These are phyloP conservation scores for Lodderomyces elongisporus DNA, from an alignment of 1,139 yeast genomes.

Conservation along the genomic window DNA sequence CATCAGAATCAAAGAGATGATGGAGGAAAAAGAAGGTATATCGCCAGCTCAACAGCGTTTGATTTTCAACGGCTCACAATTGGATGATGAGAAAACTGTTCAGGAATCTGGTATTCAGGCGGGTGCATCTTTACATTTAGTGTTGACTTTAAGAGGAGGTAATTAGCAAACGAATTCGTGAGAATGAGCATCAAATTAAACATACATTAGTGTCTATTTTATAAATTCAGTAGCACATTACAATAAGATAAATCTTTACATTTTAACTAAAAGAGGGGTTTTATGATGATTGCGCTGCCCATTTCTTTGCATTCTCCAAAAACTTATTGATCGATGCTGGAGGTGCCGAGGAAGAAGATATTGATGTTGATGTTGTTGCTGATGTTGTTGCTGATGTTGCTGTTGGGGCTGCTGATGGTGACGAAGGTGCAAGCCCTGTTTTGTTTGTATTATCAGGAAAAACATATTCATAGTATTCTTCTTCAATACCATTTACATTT, in stretches of 20 bases:
- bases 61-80: slow-evolving; percentile 86
- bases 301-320: slow-evolving; percentile 59
- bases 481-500: slow-evolving; percentile 38
- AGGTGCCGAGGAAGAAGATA: background rate
- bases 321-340: slow-evolving; percentile 39
- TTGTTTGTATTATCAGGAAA: slow-evolving; percentile 41
- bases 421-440: background rate
- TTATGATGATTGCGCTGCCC: no score
- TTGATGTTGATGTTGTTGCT: no score
- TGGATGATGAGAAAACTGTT: slow-evolving; percentile 74
- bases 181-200: no score
- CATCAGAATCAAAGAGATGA: slow-evolving; percentile 79
- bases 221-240: no score
- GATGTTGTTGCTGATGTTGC: no score
- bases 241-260: no score
- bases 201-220: no score
- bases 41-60: slow-evolving; percentile 95
- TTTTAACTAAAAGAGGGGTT: no score
- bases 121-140: slow-evolving; percentile 84
- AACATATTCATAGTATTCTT: slow-evolving; percentile 58
- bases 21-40: slow-evolving; percentile 96
- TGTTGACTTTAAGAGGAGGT: slow-evolving; percentile 88
- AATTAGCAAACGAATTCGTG: slow-evolving; percentile 5
- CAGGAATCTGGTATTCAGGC: slow-evolving; percentile 61
- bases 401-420: no score